Evolutionary conservation across 202 grass and related monocot species (phyloP).

Genomic region (Panicum hallii): DNA sequence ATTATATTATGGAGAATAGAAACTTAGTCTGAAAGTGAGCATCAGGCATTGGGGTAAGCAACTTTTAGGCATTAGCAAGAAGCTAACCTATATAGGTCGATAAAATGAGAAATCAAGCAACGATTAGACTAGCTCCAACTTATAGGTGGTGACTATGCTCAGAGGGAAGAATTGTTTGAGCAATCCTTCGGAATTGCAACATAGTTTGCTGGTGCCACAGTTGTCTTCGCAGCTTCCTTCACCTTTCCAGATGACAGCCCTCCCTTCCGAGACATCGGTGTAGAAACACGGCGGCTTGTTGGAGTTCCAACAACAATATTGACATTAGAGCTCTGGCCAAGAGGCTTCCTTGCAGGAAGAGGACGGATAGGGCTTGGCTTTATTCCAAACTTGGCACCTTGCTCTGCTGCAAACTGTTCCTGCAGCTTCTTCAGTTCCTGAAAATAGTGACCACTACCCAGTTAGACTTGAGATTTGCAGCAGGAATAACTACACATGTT

Average conservation of each 20-base stretch:
- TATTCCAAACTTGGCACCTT: constrained; percentile 60
- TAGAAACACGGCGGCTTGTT: constrained; percentile 48
- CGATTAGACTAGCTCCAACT: neutral
- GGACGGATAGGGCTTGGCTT: constrained; percentile 82
- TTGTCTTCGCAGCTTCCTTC: constrained; percentile 51
- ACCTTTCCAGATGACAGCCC: constrained; percentile 62
- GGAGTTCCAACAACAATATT: constrained; percentile 73
- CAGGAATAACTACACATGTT: neutral
- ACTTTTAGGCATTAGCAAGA: constrained; percentile 44
- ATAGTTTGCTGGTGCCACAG: constrained; percentile 62
- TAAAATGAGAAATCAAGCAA: constrained; percentile 19
- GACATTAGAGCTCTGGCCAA: constrained; percentile 78
- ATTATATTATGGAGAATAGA: neutral
- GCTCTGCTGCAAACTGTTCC: constrained; percentile 77
- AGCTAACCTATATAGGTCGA: constrained; percentile 43
- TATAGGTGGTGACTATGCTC: constrained; percentile 32
- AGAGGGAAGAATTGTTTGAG: constrained; percentile 46
- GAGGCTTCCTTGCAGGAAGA: constrained; percentile 66
- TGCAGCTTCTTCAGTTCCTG: constrained; percentile 90
- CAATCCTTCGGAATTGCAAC: constrained; percentile 80
- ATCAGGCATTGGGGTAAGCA: constrained; percentile 6
- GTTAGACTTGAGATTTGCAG: constrained; percentile 13
- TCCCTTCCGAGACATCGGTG: constrained; percentile 62
- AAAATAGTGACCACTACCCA: constrained; percentile 13
- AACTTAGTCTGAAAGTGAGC: constrained; percentile 1